A percentile compares a stretch with the other conserved stretches of the same genome.
Conservation (phyloP, 495 filamentous ascomycete species). For the Neurospora discreta region DNA sequence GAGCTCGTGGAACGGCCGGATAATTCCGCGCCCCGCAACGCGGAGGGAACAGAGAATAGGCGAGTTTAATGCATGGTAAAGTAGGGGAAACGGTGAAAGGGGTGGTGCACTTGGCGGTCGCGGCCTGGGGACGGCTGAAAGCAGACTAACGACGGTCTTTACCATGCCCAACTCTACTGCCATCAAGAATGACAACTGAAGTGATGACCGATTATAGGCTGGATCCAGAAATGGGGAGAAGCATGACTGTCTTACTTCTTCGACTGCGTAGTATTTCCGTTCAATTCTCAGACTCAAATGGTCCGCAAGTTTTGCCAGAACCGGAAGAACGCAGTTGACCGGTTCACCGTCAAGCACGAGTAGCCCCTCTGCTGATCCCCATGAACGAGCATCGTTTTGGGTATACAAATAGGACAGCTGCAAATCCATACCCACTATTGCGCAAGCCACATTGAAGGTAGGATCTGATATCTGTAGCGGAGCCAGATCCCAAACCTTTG, state of each 20-base stretch:
- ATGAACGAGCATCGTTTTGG: neutral
- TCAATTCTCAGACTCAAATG: neutral
- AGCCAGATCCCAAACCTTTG: neutral
- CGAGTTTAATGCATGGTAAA: neutral
- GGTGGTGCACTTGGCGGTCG: neutral
- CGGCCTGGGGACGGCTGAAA: neutral
- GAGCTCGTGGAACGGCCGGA: too few relatives aligned
- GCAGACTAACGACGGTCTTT: neutral
- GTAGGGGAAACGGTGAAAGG: neutral
- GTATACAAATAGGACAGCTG: neutral
- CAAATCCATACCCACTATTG: neutral
- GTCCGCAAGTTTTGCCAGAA: neutral
- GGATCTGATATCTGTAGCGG: neutral
- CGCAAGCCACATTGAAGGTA: neutral
- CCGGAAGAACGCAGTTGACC: neutral
- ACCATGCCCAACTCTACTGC: neutral
- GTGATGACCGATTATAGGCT: neutral
- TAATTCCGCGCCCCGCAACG: too few relatives aligned
- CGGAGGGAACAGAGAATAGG: neutral
- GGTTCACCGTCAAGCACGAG: neutral
- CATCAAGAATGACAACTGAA: neutral
- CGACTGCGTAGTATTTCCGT: accelerated
- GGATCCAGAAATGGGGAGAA: neutral
- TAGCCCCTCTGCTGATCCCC: accelerated
- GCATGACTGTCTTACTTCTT: neutral